These are phyloP conservation scores for Vitis riparia DNA, from an alignment of 164 flowering plant species.

Conservation along the genomic window DNA sequence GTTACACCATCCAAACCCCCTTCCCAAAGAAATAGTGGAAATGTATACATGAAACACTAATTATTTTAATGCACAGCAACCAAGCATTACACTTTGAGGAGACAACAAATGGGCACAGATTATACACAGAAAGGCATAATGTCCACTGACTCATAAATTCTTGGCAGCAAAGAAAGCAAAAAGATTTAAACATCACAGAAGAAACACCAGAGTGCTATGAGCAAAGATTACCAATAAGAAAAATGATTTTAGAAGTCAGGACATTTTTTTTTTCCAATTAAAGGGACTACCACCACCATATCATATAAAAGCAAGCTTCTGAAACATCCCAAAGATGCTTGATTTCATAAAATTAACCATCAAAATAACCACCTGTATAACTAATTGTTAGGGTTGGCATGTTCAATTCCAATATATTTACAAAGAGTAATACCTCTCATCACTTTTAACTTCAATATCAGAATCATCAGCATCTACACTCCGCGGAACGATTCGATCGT, in stretches of 20 bases:
- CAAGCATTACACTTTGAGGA: no score
- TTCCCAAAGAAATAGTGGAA: no score
- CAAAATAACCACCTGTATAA: not conserved
- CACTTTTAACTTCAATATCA: slow-evolving; percentile 79
- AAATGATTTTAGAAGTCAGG: not conserved
- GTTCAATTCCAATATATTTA: not conserved
- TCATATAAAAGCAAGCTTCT: not conserved
- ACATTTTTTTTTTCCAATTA: not conserved
- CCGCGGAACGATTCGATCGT: slow-evolving; percentile 79
- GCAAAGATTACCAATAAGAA: not conserved
- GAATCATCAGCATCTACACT: slow-evolving; percentile 96
- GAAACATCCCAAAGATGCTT: no score
- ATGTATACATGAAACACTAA: no score
- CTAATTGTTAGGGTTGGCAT: not conserved
- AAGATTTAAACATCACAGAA: not conserved
- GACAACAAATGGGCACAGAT: no score
- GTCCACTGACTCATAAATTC: not conserved
- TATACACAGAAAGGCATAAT: no score
- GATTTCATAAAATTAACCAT: no score
- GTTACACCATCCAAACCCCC: no score
- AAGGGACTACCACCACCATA: not conserved
- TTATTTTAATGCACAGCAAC: no score
- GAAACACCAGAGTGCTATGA: not conserved
- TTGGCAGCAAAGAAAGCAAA: not conserved
- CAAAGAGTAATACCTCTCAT: slow-evolving; percentile 56